phyloP scores from a whole-genome alignment of 306 rosid genomes.

The Begonia masoniana region DNA sequence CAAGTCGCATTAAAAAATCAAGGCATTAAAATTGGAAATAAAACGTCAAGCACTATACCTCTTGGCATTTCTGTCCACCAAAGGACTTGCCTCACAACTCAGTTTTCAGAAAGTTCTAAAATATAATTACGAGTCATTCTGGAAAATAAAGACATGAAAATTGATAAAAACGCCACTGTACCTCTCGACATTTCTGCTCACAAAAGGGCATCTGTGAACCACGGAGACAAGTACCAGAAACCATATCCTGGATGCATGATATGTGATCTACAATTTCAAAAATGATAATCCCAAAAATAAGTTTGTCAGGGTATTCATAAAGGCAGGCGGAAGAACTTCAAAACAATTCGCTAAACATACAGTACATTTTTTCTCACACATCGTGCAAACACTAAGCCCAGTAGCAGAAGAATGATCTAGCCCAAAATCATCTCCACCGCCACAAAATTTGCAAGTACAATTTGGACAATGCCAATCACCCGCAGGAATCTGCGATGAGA shows the following conservation, averaged over 20 bases:
- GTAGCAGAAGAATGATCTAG: constrained; percentile 24
- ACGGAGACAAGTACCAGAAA: constrained; percentile 25
- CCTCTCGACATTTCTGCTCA: constrained; percentile 87
- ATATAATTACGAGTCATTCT: too few species aligned
- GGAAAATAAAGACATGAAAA: too few species aligned
- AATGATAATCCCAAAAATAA: constrained; percentile 14
- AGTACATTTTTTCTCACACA: constrained; percentile 90
- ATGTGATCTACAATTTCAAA: constrained; percentile 47
- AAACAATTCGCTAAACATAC: constrained; percentile 13
- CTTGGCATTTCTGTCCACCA: constrained; percentile 79
- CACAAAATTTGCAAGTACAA: constrained; percentile 85
- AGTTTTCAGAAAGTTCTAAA: too few species aligned
- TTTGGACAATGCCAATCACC: constrained; percentile 98
- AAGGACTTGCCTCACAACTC: constrained; percentile 13
- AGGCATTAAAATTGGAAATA: background rate
- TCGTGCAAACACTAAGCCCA: constrained; percentile 38
- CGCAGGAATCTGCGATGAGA: constrained; percentile 55
- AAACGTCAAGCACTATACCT: constrained; percentile 34
- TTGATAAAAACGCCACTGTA: constrained; percentile 9
- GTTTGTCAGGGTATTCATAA: background rate
- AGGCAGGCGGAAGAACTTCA: constrained; percentile 6
- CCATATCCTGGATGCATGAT: constrained; percentile 41
- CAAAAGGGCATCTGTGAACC: constrained; percentile 34
- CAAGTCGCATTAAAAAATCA: background rate
- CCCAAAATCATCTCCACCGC: constrained; percentile 22